Evolutionary conservation across 371 early-diverging fungal species (phyloP).

Genomic region (Haplosporangium sp.): DNA sequence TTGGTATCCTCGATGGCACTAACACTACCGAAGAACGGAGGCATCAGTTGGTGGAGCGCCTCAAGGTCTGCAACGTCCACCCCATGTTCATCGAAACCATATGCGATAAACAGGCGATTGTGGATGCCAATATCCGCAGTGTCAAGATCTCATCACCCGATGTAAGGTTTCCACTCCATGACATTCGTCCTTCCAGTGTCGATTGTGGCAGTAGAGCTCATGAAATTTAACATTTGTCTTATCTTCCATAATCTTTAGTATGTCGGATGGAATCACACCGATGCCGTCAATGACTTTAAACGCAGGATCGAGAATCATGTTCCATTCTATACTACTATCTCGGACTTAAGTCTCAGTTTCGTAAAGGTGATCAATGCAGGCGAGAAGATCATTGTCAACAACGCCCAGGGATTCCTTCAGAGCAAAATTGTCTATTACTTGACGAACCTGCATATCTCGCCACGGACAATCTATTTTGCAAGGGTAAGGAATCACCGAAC

Average conservation of each 20-base stretch:
- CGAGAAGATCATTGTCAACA: slow-evolving; percentile 87
- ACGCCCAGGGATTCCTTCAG: slow-evolving; percentile 83
- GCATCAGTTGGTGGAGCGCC: slow-evolving; percentile 70
- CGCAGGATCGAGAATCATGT: slow-evolving; percentile 85
- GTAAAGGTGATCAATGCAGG: slow-evolving; percentile 94
- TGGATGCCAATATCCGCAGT: slow-evolving; percentile 82
- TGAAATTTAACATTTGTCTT: background rate
- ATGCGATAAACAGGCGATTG: slow-evolving; percentile 80
- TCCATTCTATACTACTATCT: slow-evolving; percentile 84
- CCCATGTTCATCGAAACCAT: slow-evolving; percentile 82
- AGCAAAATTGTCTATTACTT: slow-evolving; percentile 91
- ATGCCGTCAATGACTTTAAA: slow-evolving; percentile 90
- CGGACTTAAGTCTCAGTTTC: slow-evolving; percentile 69
- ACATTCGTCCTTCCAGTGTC: too few relatives aligned
- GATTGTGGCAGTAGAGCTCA: background rate
- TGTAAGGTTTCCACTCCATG: slow-evolving; percentile 54
- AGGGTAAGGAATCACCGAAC: slow-evolving; percentile 59
- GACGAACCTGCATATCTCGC: slow-evolving; percentile 89
- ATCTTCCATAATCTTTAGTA: slow-evolving; percentile 58
- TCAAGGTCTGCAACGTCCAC: slow-evolving; percentile 74
- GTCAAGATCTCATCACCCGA: slow-evolving; percentile 95
- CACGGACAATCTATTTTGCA: slow-evolving; percentile 90
- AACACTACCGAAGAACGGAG: slow-evolving; percentile 88
- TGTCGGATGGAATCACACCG: slow-evolving; percentile 80
- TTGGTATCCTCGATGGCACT: slow-evolving; percentile 95